A percentile compares a stretch with the other conserved stretches of the same genome.
Conservation (phyloP, 495 filamentous ascomycete species). For the Penicillium maclennaniae region DNA sequence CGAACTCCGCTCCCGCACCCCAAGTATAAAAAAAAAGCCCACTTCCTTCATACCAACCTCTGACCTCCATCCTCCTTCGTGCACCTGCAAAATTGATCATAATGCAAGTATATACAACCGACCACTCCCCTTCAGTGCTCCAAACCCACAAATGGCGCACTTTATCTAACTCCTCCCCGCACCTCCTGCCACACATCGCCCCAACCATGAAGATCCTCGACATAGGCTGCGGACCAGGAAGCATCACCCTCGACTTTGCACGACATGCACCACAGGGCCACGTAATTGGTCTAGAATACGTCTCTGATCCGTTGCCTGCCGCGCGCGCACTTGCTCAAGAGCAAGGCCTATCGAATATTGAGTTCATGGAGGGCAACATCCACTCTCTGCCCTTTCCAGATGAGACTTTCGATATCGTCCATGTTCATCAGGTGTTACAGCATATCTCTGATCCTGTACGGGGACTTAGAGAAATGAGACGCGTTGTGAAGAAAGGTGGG, state of each 20-base stretch:
- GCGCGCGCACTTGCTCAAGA: constrained; percentile 37
- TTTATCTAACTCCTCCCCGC: constrained; percentile 45
- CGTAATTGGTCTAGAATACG: constrained; percentile 46
- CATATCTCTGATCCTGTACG: constrained; percentile 47
- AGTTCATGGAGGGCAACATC: constrained; percentile 48
- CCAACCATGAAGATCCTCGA: constrained; percentile 49
- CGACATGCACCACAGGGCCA: constrained; percentile 41
- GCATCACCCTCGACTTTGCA: constrained; percentile 54
- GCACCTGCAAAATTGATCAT: not conserved
- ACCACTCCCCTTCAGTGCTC: constrained; percentile 48
- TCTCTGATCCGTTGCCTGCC: constrained; percentile 34
- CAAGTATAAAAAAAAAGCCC: not conserved
- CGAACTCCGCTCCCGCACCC: too few relatives aligned
- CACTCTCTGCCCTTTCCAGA: constrained; percentile 43
- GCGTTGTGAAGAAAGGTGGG: constrained; percentile 49
- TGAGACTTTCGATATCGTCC: constrained; percentile 56
- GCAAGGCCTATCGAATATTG: constrained; percentile 42
- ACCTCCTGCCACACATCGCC: constrained; percentile 47
- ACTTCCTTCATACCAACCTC: not conserved
- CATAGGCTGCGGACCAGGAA: constrained; percentile 57
- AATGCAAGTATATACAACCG: constrained; percentile 43
- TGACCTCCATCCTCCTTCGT: not conserved
- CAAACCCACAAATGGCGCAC: constrained; percentile 51
- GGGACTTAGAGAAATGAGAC: constrained; percentile 48
- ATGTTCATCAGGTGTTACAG: constrained; percentile 53